Base-by-base conservation (phyloP, 2,329 filamentous ascomycete genomes). In the Sporothrix schenckii region DNA sequence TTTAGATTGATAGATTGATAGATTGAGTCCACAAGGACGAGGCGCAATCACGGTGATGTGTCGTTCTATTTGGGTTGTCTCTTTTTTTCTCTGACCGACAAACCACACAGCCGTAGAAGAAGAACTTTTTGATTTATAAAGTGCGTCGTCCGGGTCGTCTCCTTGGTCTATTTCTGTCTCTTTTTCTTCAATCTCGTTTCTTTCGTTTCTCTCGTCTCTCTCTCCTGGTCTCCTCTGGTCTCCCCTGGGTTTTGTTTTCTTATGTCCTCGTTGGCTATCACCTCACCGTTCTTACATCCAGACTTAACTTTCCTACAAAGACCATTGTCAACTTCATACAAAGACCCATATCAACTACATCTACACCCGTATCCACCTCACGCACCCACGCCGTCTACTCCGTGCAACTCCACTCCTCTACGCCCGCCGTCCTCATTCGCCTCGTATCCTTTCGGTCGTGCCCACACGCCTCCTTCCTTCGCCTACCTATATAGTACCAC, bases 1-100 rank as follows among this genome's bases (percentile, higher is more conserved):
- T 52, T 68, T 34, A 34, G 34, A 34, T 34, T 34, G 34, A 7
- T 34, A 7, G 34, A 34, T 34, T 4, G 34, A 34, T 34, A 60
- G 11, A 58, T 58, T 54, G 49, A 54, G n/a, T 10, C 56, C 56
- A 60, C 56, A 66, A 52, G 16, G 50, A 47, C 58, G 24, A 47
- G 21, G 39, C 41, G 58, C 39, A 47, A 63, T 63, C 41, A 63
- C 21, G 39, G 58, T 47, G 41, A 47, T 47, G 34, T 34, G 34
- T 34, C 9, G 34, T 56, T 30, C 27, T 27, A 54, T 54, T 54
- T 54, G 16, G 16, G 13, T 24, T 10, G 7, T 53, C 3, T 19
- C 47, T 9, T 9, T 63, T 47, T 63, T 58, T 58, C 54, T 58
- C 54, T 34, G 56, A 60, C 56, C 56, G 56, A 60, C 56, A 34